Conservation (phyloP, 2,329 filamentous ascomycete genomes). For the Fusarium abutilonis region DNA sequence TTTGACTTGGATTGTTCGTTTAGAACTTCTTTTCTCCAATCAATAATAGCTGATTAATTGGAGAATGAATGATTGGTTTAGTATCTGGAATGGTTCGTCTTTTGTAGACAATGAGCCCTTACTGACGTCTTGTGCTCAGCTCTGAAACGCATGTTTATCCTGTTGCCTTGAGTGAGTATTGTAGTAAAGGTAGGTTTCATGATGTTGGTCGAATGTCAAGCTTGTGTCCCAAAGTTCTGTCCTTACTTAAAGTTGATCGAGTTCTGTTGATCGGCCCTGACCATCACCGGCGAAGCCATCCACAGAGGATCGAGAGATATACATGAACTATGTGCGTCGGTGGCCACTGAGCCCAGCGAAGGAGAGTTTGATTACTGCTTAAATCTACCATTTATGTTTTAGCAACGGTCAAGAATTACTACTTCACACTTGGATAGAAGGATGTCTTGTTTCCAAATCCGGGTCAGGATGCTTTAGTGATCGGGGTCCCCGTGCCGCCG, state of each 20-base stretch:
- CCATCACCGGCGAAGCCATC: slow-evolving; percentile 61
- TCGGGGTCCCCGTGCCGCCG: slow-evolving; percentile 7
- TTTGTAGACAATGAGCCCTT: not conserved
- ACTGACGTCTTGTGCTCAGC: not conserved
- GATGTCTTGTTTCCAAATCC: slow-evolving; percentile 72
- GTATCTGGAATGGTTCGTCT: not conserved
- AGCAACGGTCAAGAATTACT: slow-evolving; percentile 69
- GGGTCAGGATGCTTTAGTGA: slow-evolving; percentile 49
- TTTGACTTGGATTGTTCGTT: not conserved
- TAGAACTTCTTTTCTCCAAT: no score
- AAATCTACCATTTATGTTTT: slow-evolving; percentile 71
- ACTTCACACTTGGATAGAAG: slow-evolving; percentile 63
- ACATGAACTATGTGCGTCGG: slow-evolving; percentile 74
- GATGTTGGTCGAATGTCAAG: no score
- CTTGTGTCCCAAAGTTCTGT: no score
- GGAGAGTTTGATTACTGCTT: slow-evolving; percentile 14
- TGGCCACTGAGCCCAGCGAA: slow-evolving; percentile 56
- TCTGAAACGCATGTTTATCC: not conserved
- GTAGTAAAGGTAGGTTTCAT: no score
- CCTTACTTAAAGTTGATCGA: no score
- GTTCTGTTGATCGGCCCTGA: slow-evolving; percentile 56
- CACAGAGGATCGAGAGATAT: slow-evolving; percentile 73
- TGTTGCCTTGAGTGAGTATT: no score
- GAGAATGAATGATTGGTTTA: not conserved
- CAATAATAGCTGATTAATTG: not conserved